Evolutionary conservation across 2,329 filamentous ascomycete species (phyloP).

Genomic region (Penicillium sp.): DNA sequence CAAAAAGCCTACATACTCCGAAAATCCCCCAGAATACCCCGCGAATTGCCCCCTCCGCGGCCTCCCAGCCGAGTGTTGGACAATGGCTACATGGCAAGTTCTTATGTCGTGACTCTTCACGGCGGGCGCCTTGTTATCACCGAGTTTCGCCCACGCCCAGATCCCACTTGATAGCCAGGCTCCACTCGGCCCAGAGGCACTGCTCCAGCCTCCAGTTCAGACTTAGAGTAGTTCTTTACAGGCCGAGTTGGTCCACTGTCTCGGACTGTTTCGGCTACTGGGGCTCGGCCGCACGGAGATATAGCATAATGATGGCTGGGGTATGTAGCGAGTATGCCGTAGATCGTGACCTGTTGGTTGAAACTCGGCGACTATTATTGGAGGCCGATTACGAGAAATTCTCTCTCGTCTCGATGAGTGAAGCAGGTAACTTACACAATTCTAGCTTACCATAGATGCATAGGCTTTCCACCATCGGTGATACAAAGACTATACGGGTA

Average conservation of each 20-base stretch:
- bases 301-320: conserved; percentile 1
- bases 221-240: background rate
- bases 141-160: background rate
- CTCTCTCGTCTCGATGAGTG: background rate
- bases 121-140: background rate
- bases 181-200: conserved; percentile 16
- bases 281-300: conserved; percentile 39
- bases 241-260: conserved; percentile 14
- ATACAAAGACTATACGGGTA: background rate
- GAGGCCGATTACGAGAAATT: background rate
- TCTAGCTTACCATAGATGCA: background rate
- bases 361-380: background rate
- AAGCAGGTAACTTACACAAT: background rate
- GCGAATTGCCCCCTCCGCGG: background rate
- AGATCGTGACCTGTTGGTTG: background rate
- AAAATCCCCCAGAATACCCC: background rate
- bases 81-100: background rate
- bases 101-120: background rate
- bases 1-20: background rate
- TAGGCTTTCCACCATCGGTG: background rate
- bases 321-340: background rate
- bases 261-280: conserved; percentile 39
- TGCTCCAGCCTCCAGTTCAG: conserved; percentile 10
- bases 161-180: background rate
- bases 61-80: background rate